phyloP scores from a whole-genome alignment of 164 flowering plant species.

The Protea cynaroides region DNA sequence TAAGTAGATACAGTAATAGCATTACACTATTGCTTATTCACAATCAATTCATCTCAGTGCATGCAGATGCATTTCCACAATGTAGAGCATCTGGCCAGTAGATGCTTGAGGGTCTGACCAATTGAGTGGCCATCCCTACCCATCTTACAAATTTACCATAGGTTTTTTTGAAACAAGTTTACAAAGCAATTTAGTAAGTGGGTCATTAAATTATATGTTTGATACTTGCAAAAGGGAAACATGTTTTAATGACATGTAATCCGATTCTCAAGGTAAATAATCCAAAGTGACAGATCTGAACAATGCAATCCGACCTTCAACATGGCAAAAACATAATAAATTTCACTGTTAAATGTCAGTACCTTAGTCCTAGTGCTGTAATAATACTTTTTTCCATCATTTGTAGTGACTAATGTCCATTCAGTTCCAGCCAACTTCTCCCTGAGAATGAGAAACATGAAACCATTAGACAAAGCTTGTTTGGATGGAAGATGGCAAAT shows the following conservation, averaged over 20 bases:
- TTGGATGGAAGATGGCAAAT: no score
- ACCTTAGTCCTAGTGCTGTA: slow-evolving; percentile 85
- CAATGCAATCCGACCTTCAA: background rate
- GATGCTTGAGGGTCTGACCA: no score
- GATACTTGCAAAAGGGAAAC: background rate
- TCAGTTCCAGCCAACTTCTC: slow-evolving; percentile 73
- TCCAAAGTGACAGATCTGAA: background rate
- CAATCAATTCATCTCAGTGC: no score
- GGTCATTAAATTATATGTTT: background rate
- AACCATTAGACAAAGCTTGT: no score
- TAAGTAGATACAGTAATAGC: no score
- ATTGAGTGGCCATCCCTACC: no score
- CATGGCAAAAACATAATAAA: background rate
- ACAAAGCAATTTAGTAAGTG: no score
- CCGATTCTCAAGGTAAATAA: background rate
- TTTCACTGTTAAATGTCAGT: background rate
- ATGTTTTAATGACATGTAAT: background rate
- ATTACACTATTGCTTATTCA: no score
- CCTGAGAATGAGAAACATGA: slow-evolving; percentile 33
- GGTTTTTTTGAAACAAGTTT: no score
- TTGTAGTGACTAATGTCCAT: slow-evolving; percentile 76
- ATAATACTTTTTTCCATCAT: slow-evolving; percentile 90
- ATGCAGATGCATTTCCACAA: no score
- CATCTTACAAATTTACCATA: no score
- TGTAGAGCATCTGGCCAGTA: no score